Base-by-base conservation (phyloP, 495 filamentous ascomycete species). In the Friedmanniomyces simplex region DNA sequence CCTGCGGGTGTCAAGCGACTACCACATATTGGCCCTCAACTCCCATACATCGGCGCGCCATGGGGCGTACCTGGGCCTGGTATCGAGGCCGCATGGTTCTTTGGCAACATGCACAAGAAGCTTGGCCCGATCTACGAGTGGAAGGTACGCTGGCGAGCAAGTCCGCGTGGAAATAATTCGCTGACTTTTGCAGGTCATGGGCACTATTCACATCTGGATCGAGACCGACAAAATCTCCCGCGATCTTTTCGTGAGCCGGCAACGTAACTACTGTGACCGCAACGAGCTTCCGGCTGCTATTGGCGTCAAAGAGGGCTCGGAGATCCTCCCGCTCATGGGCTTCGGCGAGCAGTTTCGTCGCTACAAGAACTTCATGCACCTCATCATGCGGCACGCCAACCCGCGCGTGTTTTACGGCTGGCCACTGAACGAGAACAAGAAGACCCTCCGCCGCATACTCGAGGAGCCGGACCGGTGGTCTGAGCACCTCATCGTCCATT, bases 101-200 rank as follows among this genome's bases (percentile, higher is more conserved):
- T 63, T 24, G 61, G 52, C 24, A 45, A 16, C 13, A 42, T 63
- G 14, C 52, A 59, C 55, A 58, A 58, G 50, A 70, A 70, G n/a
- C 66, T 76, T 39, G 79, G 79, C 2, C 77, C 78, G 0, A 78
- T 81, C 56, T 82, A 78, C 64, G 70, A 74, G 55, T 79, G 76
- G 5, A 70, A 66, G 14, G 71, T 52, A 32, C n/a, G 49, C 26
- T 26, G 24, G 16, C 30, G 26, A 34, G 25, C 24, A 5, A 34
- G 2, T 12, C 25, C 21, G 25, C 24, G 7, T 2, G 11, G 46
- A 49, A 26, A 49, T 3, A 10, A 3, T 5, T 12, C 22, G 20
- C 46, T 49, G 46, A 49, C 24, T 12, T 16, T 52, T 37, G n/a
- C 39, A 54, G 52, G 53, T 76, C 48, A 58, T 79, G 21, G 72